These are phyloP conservation scores for Botrytis sinoallii DNA, from an alignment of 2,329 filamentous ascomycete species.

Conservation along the genomic window DNA sequence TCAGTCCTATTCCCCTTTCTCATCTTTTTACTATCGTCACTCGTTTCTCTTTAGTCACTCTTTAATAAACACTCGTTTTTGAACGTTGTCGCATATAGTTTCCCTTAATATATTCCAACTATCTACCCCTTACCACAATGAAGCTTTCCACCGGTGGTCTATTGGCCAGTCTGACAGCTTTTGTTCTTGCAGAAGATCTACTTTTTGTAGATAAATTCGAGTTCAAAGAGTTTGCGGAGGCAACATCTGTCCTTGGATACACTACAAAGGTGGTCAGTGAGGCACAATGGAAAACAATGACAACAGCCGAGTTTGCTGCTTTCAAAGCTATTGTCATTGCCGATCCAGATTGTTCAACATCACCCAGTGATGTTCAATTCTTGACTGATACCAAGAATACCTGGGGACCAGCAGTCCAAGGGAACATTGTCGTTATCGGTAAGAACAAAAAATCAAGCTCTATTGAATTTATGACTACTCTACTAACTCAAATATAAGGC, in stretches of 20 bases:
- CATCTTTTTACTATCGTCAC: neutral
- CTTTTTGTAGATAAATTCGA: constrained; percentile 37
- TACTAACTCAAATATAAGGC: constrained; percentile 15
- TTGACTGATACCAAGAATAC: constrained; percentile 41
- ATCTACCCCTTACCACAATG: constrained; percentile 14
- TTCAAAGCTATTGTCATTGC: constrained; percentile 47
- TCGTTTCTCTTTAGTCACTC: constrained; percentile 15
- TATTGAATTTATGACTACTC: neutral
- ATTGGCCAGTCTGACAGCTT: constrained; percentile 25
- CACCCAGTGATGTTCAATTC: constrained; percentile 38
- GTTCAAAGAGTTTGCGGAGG: constrained; percentile 31
- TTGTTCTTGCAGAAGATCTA: constrained; percentile 35
- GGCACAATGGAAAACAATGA: constrained; percentile 41
- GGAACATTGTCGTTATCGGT: constrained; percentile 45
- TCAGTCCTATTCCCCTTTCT: neutral
- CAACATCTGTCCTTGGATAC: constrained; percentile 27
- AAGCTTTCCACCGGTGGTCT: constrained; percentile 24
- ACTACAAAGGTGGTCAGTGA: constrained; percentile 40
- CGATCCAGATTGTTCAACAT: constrained; percentile 40
- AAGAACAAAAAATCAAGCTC: neutral
- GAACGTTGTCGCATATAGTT: neutral
- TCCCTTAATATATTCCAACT: neutral
- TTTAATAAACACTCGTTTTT: constrained; percentile 7
- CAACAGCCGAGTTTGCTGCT: constrained; percentile 43
- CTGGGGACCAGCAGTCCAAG: constrained; percentile 43